Base-by-base conservation (phyloP, 2,329 filamentous ascomycete genomes). In the Aspergillus costaricaensis region DNA sequence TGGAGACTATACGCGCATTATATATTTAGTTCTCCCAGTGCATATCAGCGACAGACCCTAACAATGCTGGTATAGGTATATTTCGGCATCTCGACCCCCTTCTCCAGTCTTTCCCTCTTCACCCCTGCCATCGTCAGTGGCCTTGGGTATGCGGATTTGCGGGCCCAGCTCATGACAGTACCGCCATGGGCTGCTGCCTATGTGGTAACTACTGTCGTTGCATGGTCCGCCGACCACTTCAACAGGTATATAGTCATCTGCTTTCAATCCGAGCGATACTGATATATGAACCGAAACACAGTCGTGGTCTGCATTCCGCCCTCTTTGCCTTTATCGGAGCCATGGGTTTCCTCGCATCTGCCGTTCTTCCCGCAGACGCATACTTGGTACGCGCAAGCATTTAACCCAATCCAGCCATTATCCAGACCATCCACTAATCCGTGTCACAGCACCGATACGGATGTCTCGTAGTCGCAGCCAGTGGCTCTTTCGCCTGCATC, bases 401-500 rank as follows among this genome's bases (percentile, higher is more conserved):
- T 12, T 12, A 36, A 14, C 5, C 12, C 32, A 36, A 36, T 14
- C 12, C 12, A 36, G 27, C 17, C 15, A 12, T 32, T 17, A n/a
- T 48, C 8, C 47, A 50, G 25, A 12, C n/a, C 17, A 21, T 12
- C 32, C 21, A 25, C 12, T 49, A 9, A 27, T 54, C 2, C 32
- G 4, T 5, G 12, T 5, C 2, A 36, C 32, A 79, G 68, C 72
- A 79, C 15, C 85, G 89, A n/a, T 91, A 91, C 70, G 88, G 86
- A 38, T 89, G 87, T 62, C 81, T 91, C 9, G 88, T 91, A 32
- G 79, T 91, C 41, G 88, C 87, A 0, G 81, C 86, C 1, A 83
- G 85, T 2, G 88, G 89, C 1, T 81, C 88, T 0, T 91, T 91
- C 62, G 83, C 86, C 1, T 88, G 85, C 65, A 88, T 91, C 49